Conservation (phyloP, 1,284 basidiomycete genomes). For the Xerocomus minutiporus region DNA sequence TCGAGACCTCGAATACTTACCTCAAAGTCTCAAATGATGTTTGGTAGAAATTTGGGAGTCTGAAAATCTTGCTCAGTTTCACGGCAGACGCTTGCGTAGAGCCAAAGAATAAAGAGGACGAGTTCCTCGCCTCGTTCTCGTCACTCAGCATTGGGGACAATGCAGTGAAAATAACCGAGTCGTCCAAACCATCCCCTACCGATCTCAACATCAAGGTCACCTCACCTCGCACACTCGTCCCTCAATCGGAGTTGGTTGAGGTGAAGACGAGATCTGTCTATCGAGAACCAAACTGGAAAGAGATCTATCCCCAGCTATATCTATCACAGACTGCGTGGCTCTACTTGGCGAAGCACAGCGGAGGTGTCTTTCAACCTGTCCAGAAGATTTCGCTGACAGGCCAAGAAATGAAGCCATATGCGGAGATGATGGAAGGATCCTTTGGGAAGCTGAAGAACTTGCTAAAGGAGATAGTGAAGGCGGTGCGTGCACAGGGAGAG, state of each 20-base stretch:
- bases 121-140: conserved; percentile 28
- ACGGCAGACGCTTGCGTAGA: conserved; percentile 32
- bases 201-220: conserved; percentile 16
- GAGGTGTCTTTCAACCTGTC: conserved; percentile 31
- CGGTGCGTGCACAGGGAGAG: conserved; percentile 24
- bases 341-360: conserved; percentile 34
- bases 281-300: conserved; percentile 34
- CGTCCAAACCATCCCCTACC: background rate
- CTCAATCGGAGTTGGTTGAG: conserved; percentile 39
- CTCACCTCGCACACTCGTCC: conserved; percentile 21
- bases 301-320: conserved; percentile 39
- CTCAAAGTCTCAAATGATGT: background rate
- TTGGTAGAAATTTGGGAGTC: conserved; percentile 29
- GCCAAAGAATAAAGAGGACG: conserved; percentile 16
- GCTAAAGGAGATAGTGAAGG: conserved; percentile 22
- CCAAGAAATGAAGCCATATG: conserved; percentile 23
- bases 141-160: conserved; percentile 21
- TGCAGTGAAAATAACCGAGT: background rate
- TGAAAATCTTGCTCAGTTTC: conserved; percentile 33
- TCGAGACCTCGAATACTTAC: background rate
- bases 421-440: conserved; percentile 17
- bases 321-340: conserved; percentile 39
- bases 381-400: conserved; percentile 27
- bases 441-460: conserved; percentile 27
- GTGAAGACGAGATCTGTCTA: conserved; percentile 35